These are phyloP conservation scores for Saccharum officinarum DNA, from an alignment of 176 grass and related monocot genomes.

Conservation along the genomic window DNA sequence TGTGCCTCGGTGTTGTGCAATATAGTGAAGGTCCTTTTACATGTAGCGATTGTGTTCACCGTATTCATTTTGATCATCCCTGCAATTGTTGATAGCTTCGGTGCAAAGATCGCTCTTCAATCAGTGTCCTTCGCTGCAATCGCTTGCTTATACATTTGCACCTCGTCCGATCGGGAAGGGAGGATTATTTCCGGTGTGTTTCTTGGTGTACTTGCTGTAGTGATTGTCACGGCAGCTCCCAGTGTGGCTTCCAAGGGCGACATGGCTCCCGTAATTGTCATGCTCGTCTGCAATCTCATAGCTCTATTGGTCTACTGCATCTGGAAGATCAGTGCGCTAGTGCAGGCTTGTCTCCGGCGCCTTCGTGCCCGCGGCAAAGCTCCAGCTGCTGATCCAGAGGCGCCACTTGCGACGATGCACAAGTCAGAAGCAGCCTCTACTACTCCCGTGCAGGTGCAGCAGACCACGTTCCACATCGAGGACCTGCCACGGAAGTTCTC, in stretches of 20 bases:
- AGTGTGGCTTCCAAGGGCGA: background rate
- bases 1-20: background rate
- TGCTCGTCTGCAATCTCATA: background rate
- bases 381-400: background rate
- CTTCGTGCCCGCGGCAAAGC: background rate
- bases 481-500: constrained; percentile 24
- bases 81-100: background rate
- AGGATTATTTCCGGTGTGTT: background rate
- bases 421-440: background rate
- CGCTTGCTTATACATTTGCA: background rate
- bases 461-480: constrained; percentile 13
- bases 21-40: background rate
- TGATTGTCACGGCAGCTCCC: background rate
- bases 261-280: background rate
- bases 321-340: background rate
- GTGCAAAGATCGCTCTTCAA: background rate
- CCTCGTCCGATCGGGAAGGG: background rate
- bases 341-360: background rate
- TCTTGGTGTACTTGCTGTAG: background rate
- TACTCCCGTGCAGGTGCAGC: background rate
- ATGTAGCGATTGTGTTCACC: background rate
- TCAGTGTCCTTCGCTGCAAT: background rate
- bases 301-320: background rate
- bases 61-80: background rate
- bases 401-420: background rate